phyloP scores from a whole-genome alignment of 768 basidiomycete species.

The Suillus cothurnatus region DNA sequence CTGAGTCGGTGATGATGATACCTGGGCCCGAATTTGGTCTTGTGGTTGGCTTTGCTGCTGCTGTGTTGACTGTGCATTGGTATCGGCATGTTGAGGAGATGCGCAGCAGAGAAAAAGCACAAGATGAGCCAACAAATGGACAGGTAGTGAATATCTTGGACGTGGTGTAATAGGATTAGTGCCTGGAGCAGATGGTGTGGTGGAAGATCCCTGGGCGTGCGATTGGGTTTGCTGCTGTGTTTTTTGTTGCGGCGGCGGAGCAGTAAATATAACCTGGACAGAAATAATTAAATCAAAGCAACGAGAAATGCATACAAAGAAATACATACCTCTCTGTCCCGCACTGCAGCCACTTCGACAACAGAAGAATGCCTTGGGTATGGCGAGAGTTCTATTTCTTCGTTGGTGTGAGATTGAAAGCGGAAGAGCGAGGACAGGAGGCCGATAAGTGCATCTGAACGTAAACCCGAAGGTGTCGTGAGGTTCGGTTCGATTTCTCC shows the following conservation, averaged over 20 bases:
- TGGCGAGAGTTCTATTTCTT: neutral
- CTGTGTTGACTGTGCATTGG: no score
- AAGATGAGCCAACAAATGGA: neutral
- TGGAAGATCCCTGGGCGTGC: neutral
- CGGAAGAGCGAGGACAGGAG: neutral
- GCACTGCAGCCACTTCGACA: neutral
- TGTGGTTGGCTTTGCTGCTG: neutral
- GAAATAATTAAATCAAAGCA: no score
- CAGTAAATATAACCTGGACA: no score
- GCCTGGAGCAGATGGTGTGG: no score
- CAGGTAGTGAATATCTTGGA: neutral
- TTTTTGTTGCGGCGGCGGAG: neutral
- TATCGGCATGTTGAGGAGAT: neutral
- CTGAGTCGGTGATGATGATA: neutral
- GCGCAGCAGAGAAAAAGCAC: neutral
- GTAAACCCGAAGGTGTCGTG: no score
- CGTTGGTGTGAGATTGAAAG: neutral
- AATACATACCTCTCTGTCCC: neutral
- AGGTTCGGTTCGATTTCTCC: neutral
- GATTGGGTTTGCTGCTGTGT: neutral
- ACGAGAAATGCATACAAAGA: no score
- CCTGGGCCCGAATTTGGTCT: neutral
- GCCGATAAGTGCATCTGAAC: no score
- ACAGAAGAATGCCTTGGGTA: neutral
- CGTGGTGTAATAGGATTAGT: neutral